These are phyloP conservation scores for Micractinium sp. DNA, from an alignment of 139 green algal species.

Conservation along the genomic window DNA sequence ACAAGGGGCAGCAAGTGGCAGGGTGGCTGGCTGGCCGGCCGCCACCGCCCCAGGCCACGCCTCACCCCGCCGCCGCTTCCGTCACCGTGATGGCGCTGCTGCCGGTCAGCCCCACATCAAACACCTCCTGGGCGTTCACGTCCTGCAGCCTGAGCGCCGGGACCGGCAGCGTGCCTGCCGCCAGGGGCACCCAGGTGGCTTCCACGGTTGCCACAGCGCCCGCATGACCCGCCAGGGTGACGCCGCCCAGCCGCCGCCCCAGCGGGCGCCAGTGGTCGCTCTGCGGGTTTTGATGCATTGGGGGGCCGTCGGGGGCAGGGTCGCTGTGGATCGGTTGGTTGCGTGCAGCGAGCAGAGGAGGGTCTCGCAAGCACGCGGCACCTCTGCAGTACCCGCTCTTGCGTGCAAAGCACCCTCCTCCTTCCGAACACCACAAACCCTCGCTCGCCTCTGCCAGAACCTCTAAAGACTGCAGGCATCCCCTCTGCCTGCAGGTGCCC, in stretches of 20 bases:
- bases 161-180: constrained; percentile 50
- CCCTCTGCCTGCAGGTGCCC: background rate
- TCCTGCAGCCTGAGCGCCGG: constrained; percentile 42
- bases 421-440: too few species aligned
- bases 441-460: too few species aligned
- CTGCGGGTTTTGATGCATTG: background rate
- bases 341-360: background rate
- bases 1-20: too few species aligned
- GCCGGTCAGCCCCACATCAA: constrained; percentile 22
- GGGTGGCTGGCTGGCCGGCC: too few species aligned
- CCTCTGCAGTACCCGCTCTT: too few species aligned
- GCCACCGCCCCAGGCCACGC: too few species aligned
- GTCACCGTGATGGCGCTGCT: background rate
- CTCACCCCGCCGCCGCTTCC: background rate
- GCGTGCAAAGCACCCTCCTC: too few species aligned
- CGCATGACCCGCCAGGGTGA: constrained; percentile 25
- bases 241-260: constrained; percentile 21
- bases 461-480: too few species aligned
- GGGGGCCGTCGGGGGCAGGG: background rate
- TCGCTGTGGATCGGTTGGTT: too few species aligned
- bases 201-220: constrained; percentile 55
- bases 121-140: constrained; percentile 7
- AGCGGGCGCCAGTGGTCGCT: constrained; percentile 43
- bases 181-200: constrained; percentile 54
- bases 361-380: too few species aligned